Conservation (phyloP, 2,329 filamentous ascomycete genomes). For the Colletotrichum tropicale region DNA sequence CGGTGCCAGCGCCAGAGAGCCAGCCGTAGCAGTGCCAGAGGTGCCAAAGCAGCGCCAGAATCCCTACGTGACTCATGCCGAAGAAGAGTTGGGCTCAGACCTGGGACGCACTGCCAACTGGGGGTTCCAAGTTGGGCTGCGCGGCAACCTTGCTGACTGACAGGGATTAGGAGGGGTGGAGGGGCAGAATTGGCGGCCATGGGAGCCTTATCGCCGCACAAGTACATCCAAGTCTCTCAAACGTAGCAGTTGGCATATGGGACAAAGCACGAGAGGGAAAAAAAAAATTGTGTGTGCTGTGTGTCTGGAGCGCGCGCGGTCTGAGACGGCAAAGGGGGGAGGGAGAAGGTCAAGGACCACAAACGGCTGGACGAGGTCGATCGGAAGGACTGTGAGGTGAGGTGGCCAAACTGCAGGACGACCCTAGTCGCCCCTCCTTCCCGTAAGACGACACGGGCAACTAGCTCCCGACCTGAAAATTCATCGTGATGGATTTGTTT, state of each 20-base stretch:
- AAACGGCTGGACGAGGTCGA: background rate
- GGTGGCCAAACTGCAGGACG: background rate
- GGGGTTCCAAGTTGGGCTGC: constrained; percentile 19
- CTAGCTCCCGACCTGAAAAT: background rate
- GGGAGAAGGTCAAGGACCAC: background rate
- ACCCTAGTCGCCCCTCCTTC: background rate
- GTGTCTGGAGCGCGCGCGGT: background rate
- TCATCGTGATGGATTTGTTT: background rate
- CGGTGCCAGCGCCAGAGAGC: background rate
- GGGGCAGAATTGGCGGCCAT: constrained; percentile 4
- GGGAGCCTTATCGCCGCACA: constrained; percentile 8
- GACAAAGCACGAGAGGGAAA: background rate
- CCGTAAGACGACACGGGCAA: background rate
- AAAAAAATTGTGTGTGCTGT: background rate
- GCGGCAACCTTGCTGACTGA: constrained; percentile 12
- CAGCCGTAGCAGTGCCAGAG: background rate
- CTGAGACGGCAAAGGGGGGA: background rate
- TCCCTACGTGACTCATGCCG: constrained; percentile 18
- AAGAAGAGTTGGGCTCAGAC: constrained; percentile 17
- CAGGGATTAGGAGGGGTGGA: constrained; percentile 18
- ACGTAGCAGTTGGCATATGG: background rate
- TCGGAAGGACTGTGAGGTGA: background rate
- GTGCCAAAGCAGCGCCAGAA: background rate
- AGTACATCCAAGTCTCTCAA: constrained; percentile 1
- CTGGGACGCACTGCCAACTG: background rate